These are phyloP conservation scores for Vigna nakashimae DNA, from an alignment of 306 rosid genomes.

Conservation along the genomic window DNA sequence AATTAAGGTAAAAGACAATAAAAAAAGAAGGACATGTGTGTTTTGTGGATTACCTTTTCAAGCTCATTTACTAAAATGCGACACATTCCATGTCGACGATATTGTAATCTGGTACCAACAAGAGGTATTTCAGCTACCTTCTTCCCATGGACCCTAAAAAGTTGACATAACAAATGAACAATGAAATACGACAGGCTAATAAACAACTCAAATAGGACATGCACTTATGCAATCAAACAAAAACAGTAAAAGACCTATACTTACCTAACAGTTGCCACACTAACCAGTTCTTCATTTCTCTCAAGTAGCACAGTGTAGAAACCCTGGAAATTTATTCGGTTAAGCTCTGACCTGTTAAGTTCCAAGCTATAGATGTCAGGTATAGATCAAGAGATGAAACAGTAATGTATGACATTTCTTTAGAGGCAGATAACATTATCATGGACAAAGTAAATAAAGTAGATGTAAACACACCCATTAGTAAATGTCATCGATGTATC, in stretches of 20 bases:
- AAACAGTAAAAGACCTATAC: slow-evolving; percentile 33
- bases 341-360: slow-evolving; percentile 73
- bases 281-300: slow-evolving; percentile 75
- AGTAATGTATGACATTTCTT: slow-evolving; percentile 26
- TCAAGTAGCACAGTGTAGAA: slow-evolving; percentile 80
- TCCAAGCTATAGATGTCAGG: slow-evolving; percentile 36
- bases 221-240: slow-evolving; percentile 25
- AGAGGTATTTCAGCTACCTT: slow-evolving; percentile 92
- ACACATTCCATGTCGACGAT: slow-evolving; percentile 93
- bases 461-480: background rate
- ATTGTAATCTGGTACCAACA: slow-evolving; percentile 75
- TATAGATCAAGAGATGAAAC: slow-evolving; percentile 23
- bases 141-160: slow-evolving; percentile 72
- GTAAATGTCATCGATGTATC: slow-evolving; percentile 1
- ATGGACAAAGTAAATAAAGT: background rate
- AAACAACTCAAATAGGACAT: slow-evolving; percentile 31
- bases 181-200: slow-evolving; percentile 5
- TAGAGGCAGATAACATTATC: background rate
- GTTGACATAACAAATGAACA: slow-evolving; percentile 23
- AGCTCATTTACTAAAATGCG: slow-evolving; percentile 78
- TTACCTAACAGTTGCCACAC: slow-evolving; percentile 85
- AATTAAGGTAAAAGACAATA: background rate
- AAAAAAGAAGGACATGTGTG: background rate
- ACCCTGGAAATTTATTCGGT: slow-evolving; percentile 79
- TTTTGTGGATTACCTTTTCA: slow-evolving; percentile 66